These are phyloP conservation scores for Lactarius sp. DNA, from an alignment of 768 basidiomycete species.

Conservation along the genomic window DNA sequence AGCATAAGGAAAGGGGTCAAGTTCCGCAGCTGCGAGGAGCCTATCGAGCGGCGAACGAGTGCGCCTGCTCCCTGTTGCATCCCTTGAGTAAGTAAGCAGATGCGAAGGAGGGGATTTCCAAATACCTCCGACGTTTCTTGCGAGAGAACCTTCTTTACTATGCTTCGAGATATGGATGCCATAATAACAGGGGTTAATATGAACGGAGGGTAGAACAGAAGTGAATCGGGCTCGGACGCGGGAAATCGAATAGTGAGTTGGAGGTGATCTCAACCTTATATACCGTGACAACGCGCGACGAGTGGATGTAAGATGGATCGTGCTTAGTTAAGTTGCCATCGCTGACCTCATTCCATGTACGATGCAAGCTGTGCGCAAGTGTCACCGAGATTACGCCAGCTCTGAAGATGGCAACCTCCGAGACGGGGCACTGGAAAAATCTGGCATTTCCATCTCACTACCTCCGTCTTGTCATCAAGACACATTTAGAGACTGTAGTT, in stretches of 20 bases:
- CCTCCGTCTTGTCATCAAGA: too few relatives aligned
- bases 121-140: constrained; percentile 65
- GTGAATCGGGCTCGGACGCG: background rate
- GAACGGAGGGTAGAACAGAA: background rate
- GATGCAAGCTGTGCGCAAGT: too few relatives aligned
- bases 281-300: background rate
- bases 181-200: constrained; percentile 18
- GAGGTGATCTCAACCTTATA: background rate
- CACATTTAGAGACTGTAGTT: too few relatives aligned
- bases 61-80: constrained; percentile 67
- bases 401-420: too few relatives aligned
- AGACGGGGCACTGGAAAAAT: too few relatives aligned
- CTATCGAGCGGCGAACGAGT: constrained; percentile 82
- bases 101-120: constrained; percentile 4
- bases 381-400: background rate
- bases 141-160: constrained; percentile 72
- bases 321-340: too few relatives aligned
- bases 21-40: constrained; percentile 65
- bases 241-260: background rate
- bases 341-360: too few relatives aligned
- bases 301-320: too few relatives aligned
- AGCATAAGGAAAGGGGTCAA: constrained; percentile 90
- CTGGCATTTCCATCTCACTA: too few relatives aligned
- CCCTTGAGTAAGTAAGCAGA: constrained; percentile 10
- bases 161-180: constrained; percentile 52